Base-by-base conservation (phyloP, 306 rosid genomes). In the Inga laurina region DNA sequence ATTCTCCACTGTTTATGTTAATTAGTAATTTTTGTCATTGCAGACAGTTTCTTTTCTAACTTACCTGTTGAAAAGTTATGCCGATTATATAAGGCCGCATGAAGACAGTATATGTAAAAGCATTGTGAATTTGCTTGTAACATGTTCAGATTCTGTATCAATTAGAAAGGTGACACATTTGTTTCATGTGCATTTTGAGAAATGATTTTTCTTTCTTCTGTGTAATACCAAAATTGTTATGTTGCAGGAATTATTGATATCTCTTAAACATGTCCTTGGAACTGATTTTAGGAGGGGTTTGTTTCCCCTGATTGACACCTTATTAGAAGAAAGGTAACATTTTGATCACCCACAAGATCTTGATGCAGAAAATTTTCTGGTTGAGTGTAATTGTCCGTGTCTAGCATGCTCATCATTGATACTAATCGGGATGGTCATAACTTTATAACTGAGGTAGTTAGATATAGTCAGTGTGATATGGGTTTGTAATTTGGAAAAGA, bases 81-180 rank as follows among this genome's bases (percentile, higher is more conserved):
- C 98, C 51, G 98, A 97, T 84, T 97, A 90, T 91, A 97, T 97
- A 82, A 89, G 93, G 89, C 97, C 97, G 37, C 99, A 97, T 86
- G 99, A 97, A 87, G 99, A 94, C 87, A 94, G 98, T 91, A 97
- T 97, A 81, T 97, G 99, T 77, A 94, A 92, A 90, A 97, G 99
- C 89, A 97, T 97, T 82, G 99, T 97, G 82, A 97, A 91, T 92
- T 92, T 97, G 85, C 97, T 97, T 79, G 98, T 97, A 64, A 97
- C 99, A 67, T 97, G 99, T 85, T 90, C 98, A 48, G 99, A 97
- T 86, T 97, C 99, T n/a, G 99, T 97, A 77, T 88, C 99, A 45
- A 97, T 94, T 76, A 88, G 99, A 87, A 97, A 97, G 94, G 99
- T 89, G 79, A 87, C n/a, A 35, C 71, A 62, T 32, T 73, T 82